phyloP scores from a whole-genome alignment of 2,329 filamentous ascomycete genomes.

The Trichophyton schoenleinii region DNA sequence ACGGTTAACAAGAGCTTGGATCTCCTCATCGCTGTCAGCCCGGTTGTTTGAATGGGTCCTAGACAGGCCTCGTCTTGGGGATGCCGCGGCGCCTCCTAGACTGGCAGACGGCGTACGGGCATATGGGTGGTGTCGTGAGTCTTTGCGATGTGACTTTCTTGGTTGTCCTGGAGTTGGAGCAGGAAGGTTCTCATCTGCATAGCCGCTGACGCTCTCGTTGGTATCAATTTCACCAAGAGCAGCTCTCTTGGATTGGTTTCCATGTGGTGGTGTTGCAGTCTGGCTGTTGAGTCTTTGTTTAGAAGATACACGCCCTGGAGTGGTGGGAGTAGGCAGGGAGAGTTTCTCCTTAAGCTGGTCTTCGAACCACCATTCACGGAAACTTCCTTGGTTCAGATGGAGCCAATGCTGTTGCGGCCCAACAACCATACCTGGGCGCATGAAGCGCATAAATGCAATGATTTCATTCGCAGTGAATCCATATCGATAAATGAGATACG shows the following conservation, averaged over 20 bases:
- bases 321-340: conserved; percentile 43
- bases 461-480: conserved; percentile 96
- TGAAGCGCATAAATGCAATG: conserved; percentile 97
- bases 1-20: conserved; percentile 55
- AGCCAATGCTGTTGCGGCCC: conserved; percentile 98
- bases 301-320: conserved; percentile 41
- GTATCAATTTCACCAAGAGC: conserved; percentile 90
- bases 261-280: conserved; percentile 73
- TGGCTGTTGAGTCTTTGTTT: conserved; percentile 44
- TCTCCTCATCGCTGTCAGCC: conserved; percentile 69
- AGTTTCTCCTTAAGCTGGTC: conserved; percentile 70
- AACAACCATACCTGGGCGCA: conserved; percentile 97
- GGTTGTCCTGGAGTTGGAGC: conserved; percentile 93
- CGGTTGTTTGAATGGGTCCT: conserved; percentile 20
- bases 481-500: conserved; percentile 93
- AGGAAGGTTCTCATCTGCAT: conserved; percentile 70
- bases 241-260: conserved; percentile 59
- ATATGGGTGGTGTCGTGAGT: conserved; percentile 62
- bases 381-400: conserved; percentile 88
- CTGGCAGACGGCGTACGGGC: conserved; percentile 42
- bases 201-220: conserved; percentile 46
- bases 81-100: conserved; percentile 20
- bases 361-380: conserved; percentile 94
- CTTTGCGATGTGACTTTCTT: conserved; percentile 69
- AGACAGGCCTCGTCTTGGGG: conserved; percentile 5